Evolutionary conservation across 495 filamentous ascomycete genomes (phyloP), one percentile per base, ranked within the genome.

Genomic region (Penicillium subrubescens): DNA sequence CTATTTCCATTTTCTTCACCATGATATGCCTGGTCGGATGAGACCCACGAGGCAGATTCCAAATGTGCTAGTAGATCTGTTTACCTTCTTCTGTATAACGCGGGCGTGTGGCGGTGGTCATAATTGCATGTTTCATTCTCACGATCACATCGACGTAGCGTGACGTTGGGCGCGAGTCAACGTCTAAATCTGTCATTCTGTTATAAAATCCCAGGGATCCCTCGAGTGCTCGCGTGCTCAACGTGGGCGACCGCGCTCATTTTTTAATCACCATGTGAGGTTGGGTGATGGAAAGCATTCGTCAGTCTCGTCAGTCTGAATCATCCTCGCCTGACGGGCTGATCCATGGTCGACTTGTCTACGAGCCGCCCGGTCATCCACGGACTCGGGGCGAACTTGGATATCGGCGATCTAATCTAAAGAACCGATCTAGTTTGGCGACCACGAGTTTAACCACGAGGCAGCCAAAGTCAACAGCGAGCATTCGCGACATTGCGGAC

Each of bases 271-370:
- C 58, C 54, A 60, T 65, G 63, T 48, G 27, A 21, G 57, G 46
- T 57, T 37, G 57, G 57, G 67, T 78, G 74, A 79, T 79, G 73
- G 73, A 75, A 71, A 77, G 57, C 39, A 71, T 66, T 74, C 70
- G 75, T 76, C 73, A 76, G 61, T 71, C 67, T 71, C 71, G 71
- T 73, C 67, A 77, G 69, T 70, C 64, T 74, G 72, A 71, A 73
- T 75, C 73, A 73, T 73, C 51, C 27, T 55, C 29, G 25, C 37
- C 64, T 34, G 59, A 57, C 51, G 57, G 59, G 29, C 55, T 27
- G 67, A 67, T 70, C 75, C 75, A 77, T 68, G 73, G 71, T 75
- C 62, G 65, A 53, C 51, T 11, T 12, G 12, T 34, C 29, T 37
- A 44, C 61, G 65, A 64, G 71, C 64, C 71, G 67, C 56, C 46